Evolutionary conservation across 2,329 filamentous ascomycete species (phyloP), one percentile per base, ranked within the genome.

Genomic region (Penicillium brasilianum): DNA sequence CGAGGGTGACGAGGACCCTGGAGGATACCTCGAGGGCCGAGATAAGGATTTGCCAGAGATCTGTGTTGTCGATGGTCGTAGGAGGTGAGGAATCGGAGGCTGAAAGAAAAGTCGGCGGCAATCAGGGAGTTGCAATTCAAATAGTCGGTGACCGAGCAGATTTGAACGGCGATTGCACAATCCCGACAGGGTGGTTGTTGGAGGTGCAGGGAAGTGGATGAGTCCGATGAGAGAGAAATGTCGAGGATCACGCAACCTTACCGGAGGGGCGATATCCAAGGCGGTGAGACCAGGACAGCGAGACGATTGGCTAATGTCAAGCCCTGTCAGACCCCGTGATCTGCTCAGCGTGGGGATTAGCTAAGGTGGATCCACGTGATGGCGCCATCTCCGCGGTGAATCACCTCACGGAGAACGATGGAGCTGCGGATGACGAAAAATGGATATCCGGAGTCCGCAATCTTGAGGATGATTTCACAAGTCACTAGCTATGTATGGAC

Each of bases 371-470:
- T 49, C 65, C 62, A 65, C 65, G 65, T 63, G 60, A 66, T 66
- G 60, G 62, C 65, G 62, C 62, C 60, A 66, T 66, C 63, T 66
- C 65, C 63, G 57, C 60, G 39, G 55, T 37, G 16, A 37, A 55
- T 55, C 58, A 63, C 55, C 39, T 60, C 58, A 55, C 43, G 13
- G n/a, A 25, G 14, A 30, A 48, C 44, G 44, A 30, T 28, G 22
- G 14, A 30, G 44, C 4, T n/a, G 16, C 6, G 18, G 16, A 48
- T 28, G 44, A 48, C 14, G 44, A 48, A 48, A 2, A 30, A 48
- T 46, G 43, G 43, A 28, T 22, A 14, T 22, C 10, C 41, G 4
- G 11, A 44, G 41, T 43, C 39, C 39, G 18, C 39, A 20, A 43
- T 20, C 22, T 8, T 14, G 18, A 48, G 22, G 22, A 34, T 3